Base-by-base conservation (phyloP, 352 stramenopile genomes). In the Hyphochytrium catenoides region DNA sequence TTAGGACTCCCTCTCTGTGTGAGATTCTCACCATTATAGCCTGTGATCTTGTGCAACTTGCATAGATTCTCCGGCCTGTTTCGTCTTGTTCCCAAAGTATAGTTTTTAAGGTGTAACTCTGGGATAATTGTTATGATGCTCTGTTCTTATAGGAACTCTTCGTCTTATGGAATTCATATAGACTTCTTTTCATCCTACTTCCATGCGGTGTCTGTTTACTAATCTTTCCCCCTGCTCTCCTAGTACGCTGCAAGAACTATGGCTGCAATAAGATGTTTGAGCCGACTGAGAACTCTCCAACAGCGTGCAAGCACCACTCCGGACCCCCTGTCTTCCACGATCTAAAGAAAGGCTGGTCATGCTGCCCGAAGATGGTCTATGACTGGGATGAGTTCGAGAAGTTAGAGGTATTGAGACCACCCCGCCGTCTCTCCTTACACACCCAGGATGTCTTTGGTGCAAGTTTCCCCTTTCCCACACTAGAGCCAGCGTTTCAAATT, bases 381-480 rank as follows among this genome's bases (percentile, higher is more conserved):
- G 78, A 93, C 59, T 94, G 79, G 75, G 79, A 94, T 49, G 71
- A 86, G 50, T 94, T 94, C 50, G 66, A 91, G 49, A 74, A 74
- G 47, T 82, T 81, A 41, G 52, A 70, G 43, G n/a, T n/a, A n/a
- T n/a, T n/a, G n/a, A n/a, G n/a, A n/a, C n/a, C n/a, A n/a, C n/a
- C n/a, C n/a, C n/a, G n/a, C n/a, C n/a, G n/a, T n/a, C n/a, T n/a
- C n/a, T n/a, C n/a, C n/a, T n/a, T n/a, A n/a, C n/a, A n/a, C n/a
- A n/a, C n/a, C n/a, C n/a, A n/a, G n/a, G n/a, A n/a, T n/a, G n/a
- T n/a, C n/a, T n/a, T n/a, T n/a, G n/a, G n/a, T n/a, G n/a, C n/a
- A n/a, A n/a, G n/a, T n/a, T n/a, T n/a, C n/a, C n/a, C n/a, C n/a
- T n/a, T n/a, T n/a, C n/a, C n/a, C n/a, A n/a, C n/a, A n/a, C n/a